Conservation (phyloP, 345 rosid species). For the Salix dunnii region DNA sequence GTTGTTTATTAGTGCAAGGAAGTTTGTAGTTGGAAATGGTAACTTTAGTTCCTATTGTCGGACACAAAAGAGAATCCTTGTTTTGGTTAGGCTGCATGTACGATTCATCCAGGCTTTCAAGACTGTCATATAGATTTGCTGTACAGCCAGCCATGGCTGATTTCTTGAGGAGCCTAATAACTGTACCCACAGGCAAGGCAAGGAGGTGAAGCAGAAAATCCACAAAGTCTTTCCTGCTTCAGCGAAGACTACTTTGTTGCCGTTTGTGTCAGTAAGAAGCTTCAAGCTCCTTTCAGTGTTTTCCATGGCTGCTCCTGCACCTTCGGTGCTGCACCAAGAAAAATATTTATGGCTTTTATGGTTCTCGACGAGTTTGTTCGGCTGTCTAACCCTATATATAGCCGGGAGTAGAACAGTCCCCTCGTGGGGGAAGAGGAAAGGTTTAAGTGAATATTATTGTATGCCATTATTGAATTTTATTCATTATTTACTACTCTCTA, state of each 20-base stretch:
- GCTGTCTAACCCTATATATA: too few relatives aligned
- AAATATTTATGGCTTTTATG: too few relatives aligned
- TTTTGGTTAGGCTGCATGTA: background rate
- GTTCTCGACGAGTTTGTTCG: too few relatives aligned
- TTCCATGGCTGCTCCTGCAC: background rate
- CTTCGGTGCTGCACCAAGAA: too few relatives aligned
- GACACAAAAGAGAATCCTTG: background rate
- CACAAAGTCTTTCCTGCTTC: conserved; percentile 10
- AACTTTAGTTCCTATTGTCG: background rate
- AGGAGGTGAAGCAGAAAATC: conserved; percentile 19
- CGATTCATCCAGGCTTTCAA: background rate
- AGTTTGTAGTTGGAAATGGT: background rate
- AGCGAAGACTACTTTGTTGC: conserved; percentile 2
- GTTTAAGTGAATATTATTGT: too few relatives aligned
- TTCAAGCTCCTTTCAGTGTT: conserved; percentile 6
- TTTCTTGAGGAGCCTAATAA: background rate
- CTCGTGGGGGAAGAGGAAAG: too few relatives aligned
- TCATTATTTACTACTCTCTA: too few relatives aligned
- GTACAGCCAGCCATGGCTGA: background rate
- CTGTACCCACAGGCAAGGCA: background rate
- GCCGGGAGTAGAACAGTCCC: too few relatives aligned
- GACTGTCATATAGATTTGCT: background rate
- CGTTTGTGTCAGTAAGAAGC: conserved; percentile 5
- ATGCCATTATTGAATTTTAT: too few relatives aligned
- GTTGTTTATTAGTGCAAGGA: background rate